phyloP scores from a whole-genome alignment of 306 rosid genomes.

The Quillaja saponaria region DNA sequence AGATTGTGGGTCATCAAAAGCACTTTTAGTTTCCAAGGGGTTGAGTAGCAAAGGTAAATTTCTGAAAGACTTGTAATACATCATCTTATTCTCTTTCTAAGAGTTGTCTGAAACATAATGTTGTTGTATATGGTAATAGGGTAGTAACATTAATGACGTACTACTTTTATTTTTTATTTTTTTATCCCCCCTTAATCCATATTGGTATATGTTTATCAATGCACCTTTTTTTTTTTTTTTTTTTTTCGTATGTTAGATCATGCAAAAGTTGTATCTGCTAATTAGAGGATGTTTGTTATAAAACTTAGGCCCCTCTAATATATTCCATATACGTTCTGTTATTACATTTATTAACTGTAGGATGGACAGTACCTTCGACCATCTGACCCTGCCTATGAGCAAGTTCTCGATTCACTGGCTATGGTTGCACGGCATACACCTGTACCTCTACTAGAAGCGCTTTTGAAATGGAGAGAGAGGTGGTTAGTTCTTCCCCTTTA shows the following conservation, averaged over 20 bases:
- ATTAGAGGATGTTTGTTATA: background rate
- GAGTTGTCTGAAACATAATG: too few relatives aligned
- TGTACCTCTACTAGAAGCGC: slow-evolving; percentile 95
- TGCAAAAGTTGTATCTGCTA: background rate
- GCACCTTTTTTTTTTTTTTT: too few relatives aligned
- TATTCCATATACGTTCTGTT: slow-evolving; percentile 6
- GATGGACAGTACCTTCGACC: slow-evolving; percentile 99
- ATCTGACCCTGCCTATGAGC: slow-evolving; percentile 98
- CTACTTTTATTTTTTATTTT: too few relatives aligned
- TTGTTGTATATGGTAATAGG: too few relatives aligned
- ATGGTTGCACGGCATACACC: slow-evolving; percentile 99
- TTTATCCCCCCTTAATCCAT: too few relatives aligned
- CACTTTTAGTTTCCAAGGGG: too few relatives aligned
- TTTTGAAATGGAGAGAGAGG: slow-evolving; percentile 94
- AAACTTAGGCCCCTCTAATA: slow-evolving; percentile 1
- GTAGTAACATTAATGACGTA: too few relatives aligned
- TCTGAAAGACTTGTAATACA: too few relatives aligned
- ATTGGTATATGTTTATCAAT: background rate
- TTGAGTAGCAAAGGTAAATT: too few relatives aligned
- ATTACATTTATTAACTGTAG: slow-evolving; percentile 28
- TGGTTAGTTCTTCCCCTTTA: slow-evolving; percentile 4
- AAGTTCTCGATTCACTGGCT: slow-evolving; percentile 93
- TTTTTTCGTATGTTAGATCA: background rate
- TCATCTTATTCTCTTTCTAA: too few relatives aligned
- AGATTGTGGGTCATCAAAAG: too few relatives aligned